A percentile compares a stretch with the other conserved stretches of the same genome.
These are phyloP conservation scores for Lachancea thermotolerans DNA, from an alignment of 805 yeast species.

Conservation along the genomic window DNA sequence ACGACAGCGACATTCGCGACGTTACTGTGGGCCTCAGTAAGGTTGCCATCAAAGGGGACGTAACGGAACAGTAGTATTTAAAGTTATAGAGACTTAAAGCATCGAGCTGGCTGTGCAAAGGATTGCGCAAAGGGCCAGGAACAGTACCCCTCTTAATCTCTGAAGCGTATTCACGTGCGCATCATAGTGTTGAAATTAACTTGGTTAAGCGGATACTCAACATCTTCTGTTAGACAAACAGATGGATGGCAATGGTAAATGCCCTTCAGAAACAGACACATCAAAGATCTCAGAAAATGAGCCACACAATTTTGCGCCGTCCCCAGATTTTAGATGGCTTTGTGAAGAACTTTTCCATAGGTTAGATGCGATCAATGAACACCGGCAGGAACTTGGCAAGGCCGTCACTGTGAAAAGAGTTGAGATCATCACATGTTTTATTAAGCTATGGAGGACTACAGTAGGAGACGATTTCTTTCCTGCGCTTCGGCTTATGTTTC, in stretches of 20 bases:
- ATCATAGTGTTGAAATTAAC: too few relatives aligned
- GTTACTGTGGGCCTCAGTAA: background rate
- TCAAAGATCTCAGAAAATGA: background rate
- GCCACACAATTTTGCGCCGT: slow-evolving; percentile 29
- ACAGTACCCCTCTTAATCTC: too few relatives aligned
- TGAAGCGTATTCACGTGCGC: too few relatives aligned
- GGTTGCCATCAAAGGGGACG: background rate
- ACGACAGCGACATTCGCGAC: too few relatives aligned
- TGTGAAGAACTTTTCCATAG: slow-evolving; percentile 30
- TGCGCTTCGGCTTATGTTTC: slow-evolving; percentile 52
- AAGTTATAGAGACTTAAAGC: too few relatives aligned
- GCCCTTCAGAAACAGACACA: background rate
- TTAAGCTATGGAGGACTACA: slow-evolving; percentile 43
- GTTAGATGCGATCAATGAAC: slow-evolving; percentile 20
- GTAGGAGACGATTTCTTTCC: slow-evolving; percentile 66
- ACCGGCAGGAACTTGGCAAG: slow-evolving; percentile 12
- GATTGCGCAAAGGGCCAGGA: too few relatives aligned
- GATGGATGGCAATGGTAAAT: background rate
- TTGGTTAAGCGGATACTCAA: too few relatives aligned
- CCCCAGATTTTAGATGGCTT: slow-evolving; percentile 35
- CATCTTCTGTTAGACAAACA: background rate
- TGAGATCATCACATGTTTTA: slow-evolving; percentile 35
- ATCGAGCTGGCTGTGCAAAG: too few relatives aligned
- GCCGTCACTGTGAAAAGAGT: slow-evolving; percentile 18
- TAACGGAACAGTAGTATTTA: too few relatives aligned